Evolutionary conservation across 2,329 filamentous ascomycete genomes (phyloP), one percentile per base, ranked within the genome.

Genomic region (Colletotrichum sp.): DNA sequence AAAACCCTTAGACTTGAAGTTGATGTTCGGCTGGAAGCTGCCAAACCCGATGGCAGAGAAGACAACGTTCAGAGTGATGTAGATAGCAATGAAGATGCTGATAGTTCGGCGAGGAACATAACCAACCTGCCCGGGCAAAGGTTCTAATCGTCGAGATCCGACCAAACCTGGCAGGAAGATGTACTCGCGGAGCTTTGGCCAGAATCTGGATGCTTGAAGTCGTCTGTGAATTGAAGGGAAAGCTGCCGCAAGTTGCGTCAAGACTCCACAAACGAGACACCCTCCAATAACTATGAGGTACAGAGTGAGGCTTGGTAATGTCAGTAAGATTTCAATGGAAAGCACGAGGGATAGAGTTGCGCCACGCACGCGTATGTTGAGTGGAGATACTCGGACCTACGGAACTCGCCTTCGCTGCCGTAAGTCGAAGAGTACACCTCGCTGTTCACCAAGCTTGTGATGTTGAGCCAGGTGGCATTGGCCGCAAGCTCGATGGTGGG

Each of bases 31-130:
- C 8, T 77, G 75, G 9, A 75, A 75, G 72, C 0, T 79, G 71
- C 63, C 34, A 76, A 81, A 82, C 8, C 82, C 79, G 13, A 81
- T 79, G 7, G 77, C 79, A 3, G 86, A 79, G 16, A 85, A 67
- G 16, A 84, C 67, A 70, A 88, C 88, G 28, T 87, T 79, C 13
- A 80, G 76, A 18, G 86, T 75, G 24, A 88, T 80, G 57, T 85
- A 80, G 18, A 82, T 59, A 55, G 82, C 61, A 52, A 90, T 86
- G 79, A 86, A 90, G 15, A 89, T 69, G 16, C 81, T 79, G 59
- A 89, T 87, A 1, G 87, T 87, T 3, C 83, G 72, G 2, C 86
- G 88, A 0, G 88, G 88, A 0, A 83, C 67, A 10, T 81, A 80
- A 2, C 79, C 83, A 1, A 83, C 36, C 34, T 72, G 65, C 6